phyloP scores from a whole-genome alignment of 1,284 basidiomycete genomes.

The Irpex sp. region DNA sequence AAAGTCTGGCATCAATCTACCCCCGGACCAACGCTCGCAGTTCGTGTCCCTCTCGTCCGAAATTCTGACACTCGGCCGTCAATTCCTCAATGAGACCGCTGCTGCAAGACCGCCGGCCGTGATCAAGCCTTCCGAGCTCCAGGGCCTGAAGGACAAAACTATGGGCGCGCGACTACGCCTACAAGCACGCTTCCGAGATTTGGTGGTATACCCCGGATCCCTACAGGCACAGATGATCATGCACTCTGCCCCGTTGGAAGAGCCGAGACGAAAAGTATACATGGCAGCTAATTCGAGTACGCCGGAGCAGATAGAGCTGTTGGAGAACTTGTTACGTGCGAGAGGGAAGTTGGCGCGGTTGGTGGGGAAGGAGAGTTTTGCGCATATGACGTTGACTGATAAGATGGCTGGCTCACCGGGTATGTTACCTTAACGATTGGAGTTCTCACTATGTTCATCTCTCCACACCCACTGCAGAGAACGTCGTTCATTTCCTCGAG shows the following conservation, averaged over 20 bases:
- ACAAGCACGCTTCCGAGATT: slow-evolving; percentile 67
- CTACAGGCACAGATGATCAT: slow-evolving; percentile 91
- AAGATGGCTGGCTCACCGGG: slow-evolving; percentile 94
- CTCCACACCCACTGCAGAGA: slow-evolving; percentile 54
- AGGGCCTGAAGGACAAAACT: slow-evolving; percentile 63
- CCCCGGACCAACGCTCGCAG: slow-evolving; percentile 66
- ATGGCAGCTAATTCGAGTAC: slow-evolving; percentile 70
- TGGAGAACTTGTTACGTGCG: slow-evolving; percentile 73
- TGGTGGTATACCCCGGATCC: slow-evolving; percentile 77
- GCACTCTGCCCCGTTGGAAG: slow-evolving; percentile 79
- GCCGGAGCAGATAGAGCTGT: slow-evolving; percentile 59
- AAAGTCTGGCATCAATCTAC: slow-evolving; percentile 91
- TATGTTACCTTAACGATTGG: slow-evolving; percentile 25
- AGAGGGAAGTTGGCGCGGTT: slow-evolving; percentile 77
- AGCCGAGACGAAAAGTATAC: slow-evolving; percentile 76
- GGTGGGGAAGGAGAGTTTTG: slow-evolving; percentile 80
- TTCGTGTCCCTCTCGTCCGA: slow-evolving; percentile 93
- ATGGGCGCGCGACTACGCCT: slow-evolving; percentile 64
- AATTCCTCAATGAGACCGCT: slow-evolving; percentile 71
- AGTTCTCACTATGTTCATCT: too few species aligned
- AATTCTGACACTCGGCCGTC: slow-evolving; percentile 83
- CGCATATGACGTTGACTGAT: slow-evolving; percentile 78
- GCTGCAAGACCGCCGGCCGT: slow-evolving; percentile 56
- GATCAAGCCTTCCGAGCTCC: slow-evolving; percentile 60
- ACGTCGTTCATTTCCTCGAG: slow-evolving; percentile 80